Conservation (phyloP, 768 basidiomycete genomes). For the Lactarius akahatsu region DNA sequence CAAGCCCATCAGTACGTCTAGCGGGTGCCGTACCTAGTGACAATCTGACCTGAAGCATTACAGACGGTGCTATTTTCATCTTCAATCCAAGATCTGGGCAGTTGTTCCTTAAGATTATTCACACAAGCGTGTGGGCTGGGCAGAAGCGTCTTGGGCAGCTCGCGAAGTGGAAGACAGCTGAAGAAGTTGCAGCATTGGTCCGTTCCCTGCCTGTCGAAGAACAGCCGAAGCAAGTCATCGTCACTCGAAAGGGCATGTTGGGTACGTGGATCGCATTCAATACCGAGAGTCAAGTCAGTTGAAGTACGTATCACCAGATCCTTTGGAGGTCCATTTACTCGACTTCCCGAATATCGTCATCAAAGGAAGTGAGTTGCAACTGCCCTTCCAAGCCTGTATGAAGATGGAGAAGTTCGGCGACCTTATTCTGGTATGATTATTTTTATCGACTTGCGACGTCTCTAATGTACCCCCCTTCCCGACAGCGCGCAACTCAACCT, state of each 20-base stretch:
- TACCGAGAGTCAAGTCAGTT: slow-evolving; percentile 15
- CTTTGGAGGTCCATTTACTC: slow-evolving; percentile 95
- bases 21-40: background rate
- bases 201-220: slow-evolving; percentile 99
- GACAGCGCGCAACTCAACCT: slow-evolving; percentile 90
- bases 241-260: slow-evolving; percentile 99
- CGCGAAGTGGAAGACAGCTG: slow-evolving; percentile 99
- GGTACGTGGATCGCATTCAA: slow-evolving; percentile 45
- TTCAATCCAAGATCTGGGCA: slow-evolving; percentile 99
- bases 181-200: slow-evolving; percentile 98
- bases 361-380: slow-evolving; percentile 96
- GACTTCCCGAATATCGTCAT: slow-evolving; percentile 99
- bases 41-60: slow-evolving; percentile 20
- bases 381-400: slow-evolving; percentile 99
- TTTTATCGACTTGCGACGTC: background rate
- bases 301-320: slow-evolving; percentile 48
- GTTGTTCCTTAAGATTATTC: slow-evolving; percentile 97
- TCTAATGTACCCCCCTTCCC: slow-evolving; percentile 24
- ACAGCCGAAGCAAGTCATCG: slow-evolving; percentile 99
- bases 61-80: slow-evolving; percentile 96
- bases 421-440: slow-evolving; percentile 68
- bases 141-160: slow-evolving; percentile 99
- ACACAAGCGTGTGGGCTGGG: slow-evolving; percentile 99
- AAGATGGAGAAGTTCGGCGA: slow-evolving; percentile 99
- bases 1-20: slow-evolving; percentile 84